Conservation (phyloP, 768 basidiomycete species). For the Tephrocybe sp. region DNA sequence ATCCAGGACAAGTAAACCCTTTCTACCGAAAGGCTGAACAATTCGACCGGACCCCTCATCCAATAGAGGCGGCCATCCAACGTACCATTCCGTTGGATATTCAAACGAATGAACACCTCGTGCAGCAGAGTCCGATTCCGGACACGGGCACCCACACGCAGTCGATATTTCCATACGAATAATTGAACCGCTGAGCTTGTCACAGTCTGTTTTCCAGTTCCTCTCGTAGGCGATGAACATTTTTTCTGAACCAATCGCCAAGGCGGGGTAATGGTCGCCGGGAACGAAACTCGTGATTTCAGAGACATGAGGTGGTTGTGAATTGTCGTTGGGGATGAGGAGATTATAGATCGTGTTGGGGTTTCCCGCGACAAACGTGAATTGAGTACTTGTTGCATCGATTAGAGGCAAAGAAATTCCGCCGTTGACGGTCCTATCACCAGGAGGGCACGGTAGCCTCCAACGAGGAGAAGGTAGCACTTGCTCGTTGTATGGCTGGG, state of each 20-base stretch:
- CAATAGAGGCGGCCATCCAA: slow-evolving; percentile 9
- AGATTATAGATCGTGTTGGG: slow-evolving; percentile 3
- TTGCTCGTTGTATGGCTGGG: not conserved
- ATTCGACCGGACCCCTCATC: slow-evolving; percentile 3
- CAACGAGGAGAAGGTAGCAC: not conserved
- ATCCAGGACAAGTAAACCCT: slow-evolving; percentile 8
- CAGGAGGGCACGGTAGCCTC: not conserved
- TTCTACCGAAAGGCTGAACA: slow-evolving; percentile 3
- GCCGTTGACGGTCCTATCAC: slow-evolving; percentile 1
- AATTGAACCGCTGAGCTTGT: slow-evolving; percentile 6
- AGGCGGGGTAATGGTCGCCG: slow-evolving; percentile 4
- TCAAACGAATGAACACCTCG: slow-evolving; percentile 7
- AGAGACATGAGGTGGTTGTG: not conserved
- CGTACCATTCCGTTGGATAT: slow-evolving; percentile 10
- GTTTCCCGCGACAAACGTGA: slow-evolving; percentile 1
- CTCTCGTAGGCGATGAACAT: slow-evolving; percentile 8
- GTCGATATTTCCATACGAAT: not conserved
- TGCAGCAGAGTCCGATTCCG: not conserved
- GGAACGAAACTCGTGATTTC: not conserved
- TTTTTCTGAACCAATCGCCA: slow-evolving; percentile 6
- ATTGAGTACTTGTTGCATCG: not conserved
- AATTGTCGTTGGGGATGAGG: not conserved
- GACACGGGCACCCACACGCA: not conserved
- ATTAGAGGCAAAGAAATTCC: slow-evolving; percentile 3
- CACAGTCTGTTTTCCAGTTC: slow-evolving; percentile 2